Conservation (phyloP, 768 basidiomycete genomes). For the Lactarius sp. region DNA sequence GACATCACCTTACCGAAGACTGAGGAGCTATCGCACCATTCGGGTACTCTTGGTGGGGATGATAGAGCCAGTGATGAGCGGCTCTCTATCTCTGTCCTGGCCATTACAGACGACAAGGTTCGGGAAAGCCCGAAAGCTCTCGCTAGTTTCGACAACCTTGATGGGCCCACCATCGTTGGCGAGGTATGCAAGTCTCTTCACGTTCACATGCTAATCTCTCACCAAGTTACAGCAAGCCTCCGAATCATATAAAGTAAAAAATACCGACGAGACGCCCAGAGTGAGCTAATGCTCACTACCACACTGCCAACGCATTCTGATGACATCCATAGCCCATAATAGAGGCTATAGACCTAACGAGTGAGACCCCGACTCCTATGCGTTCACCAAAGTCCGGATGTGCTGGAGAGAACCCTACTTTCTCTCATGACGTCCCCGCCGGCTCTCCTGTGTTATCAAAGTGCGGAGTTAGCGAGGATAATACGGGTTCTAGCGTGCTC, state of each 20-base stretch:
- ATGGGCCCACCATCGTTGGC: slow-evolving; percentile 5
- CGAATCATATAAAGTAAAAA: neutral
- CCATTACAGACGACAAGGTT: neutral
- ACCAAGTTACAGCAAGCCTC: neutral
- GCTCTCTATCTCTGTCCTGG: neutral
- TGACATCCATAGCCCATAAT: neutral
- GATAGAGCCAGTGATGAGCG: neutral
- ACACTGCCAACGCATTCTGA: neutral
- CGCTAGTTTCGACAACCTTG: neutral
- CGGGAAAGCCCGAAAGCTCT: neutral
- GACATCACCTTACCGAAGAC: neutral
- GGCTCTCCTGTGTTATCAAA: neutral
- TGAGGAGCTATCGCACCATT: neutral
- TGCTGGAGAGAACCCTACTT: neutral
- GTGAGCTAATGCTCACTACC: neutral
- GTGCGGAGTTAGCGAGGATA: neutral
- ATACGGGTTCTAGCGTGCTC: slow-evolving; percentile 2
- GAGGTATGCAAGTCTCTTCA: slow-evolving; percentile 4
- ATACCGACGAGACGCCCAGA: too few species aligned
- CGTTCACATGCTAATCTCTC: neutral
- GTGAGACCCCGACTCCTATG: slow-evolving; percentile 6
- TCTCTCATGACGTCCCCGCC: neutral
- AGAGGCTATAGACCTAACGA: slow-evolving; percentile 15
- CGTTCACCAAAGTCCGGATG: neutral
- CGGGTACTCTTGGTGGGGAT: neutral